phyloP scores from a whole-genome alignment of 345 rosid species.

The Eucalyptus regnans region DNA sequence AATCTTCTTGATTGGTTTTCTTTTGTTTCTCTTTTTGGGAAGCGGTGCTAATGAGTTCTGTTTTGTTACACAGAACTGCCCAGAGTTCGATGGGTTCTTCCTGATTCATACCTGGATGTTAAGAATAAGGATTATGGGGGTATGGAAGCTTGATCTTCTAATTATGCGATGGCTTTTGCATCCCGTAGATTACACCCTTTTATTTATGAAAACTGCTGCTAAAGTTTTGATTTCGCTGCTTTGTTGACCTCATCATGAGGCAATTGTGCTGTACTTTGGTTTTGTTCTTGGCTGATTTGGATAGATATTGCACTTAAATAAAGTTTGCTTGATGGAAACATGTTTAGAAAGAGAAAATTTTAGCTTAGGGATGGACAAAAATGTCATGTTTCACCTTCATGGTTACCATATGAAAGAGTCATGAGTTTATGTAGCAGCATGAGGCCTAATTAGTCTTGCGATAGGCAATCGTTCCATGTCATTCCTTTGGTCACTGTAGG shows the following conservation, averaged over 20 bases:
- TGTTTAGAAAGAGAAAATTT: background rate
- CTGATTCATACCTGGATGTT: constrained; percentile 92
- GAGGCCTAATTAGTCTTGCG: background rate
- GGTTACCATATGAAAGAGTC: background rate
- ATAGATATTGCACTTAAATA: background rate
- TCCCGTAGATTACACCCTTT: background rate
- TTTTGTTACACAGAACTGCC: constrained; percentile 44
- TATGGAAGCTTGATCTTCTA: constrained; percentile 2
- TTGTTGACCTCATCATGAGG: background rate
- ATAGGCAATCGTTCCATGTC: background rate
- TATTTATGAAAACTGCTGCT: background rate
- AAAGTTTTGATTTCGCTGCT: background rate
- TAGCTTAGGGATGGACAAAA: background rate
- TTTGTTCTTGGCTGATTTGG: background rate
- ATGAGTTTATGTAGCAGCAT: background rate
- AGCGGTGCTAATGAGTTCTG: background rate
- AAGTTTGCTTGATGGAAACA: background rate
- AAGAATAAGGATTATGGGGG: constrained; percentile 96
- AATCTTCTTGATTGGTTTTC: background rate
- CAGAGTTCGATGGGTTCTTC: constrained; percentile 92
- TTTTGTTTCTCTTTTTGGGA: background rate
- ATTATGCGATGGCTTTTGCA: background rate
- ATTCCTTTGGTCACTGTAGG: background rate
- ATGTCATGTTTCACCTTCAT: background rate
- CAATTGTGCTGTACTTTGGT: background rate